A percentile compares a stretch with the other conserved stretches of the same genome.
These are phyloP conservation scores for Wickerhamiella azymoides DNA, from an alignment of 805 yeast genomes.

Conservation along the genomic window DNA sequence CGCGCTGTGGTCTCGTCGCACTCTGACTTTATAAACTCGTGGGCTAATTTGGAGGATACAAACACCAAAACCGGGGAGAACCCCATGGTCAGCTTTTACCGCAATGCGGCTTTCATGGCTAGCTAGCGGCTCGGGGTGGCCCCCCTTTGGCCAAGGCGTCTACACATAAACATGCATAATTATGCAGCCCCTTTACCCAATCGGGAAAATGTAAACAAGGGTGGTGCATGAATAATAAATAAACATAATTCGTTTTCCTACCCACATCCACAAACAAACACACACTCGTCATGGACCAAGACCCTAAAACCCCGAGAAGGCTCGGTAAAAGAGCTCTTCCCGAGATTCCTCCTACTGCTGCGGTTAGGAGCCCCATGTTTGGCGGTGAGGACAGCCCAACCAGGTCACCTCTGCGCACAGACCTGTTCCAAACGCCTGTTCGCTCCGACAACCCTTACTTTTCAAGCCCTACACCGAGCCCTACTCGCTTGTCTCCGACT, in stretches of 20 bases:
- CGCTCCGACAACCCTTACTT: slow-evolving; percentile 5
- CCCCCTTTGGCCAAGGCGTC: background rate
- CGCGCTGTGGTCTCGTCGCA: slow-evolving; percentile 42
- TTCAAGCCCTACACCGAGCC: slow-evolving; percentile 3
- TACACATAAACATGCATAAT: background rate
- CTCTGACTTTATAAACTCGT: slow-evolving; percentile 45
- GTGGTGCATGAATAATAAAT: background rate
- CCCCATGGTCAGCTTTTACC: slow-evolving; percentile 67
- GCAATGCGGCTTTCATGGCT: slow-evolving; percentile 48
- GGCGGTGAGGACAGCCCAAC: background rate
- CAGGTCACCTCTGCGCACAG: slow-evolving; percentile 1
- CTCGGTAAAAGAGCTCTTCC: slow-evolving; percentile 5
- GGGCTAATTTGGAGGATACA: slow-evolving; percentile 60
- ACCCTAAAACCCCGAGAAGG: background rate
- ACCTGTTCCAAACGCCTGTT: slow-evolving; percentile 1
- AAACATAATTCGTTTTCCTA: background rate
- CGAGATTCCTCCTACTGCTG: slow-evolving; percentile 5
- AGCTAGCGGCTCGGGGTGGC: background rate
- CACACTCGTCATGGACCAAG: background rate
- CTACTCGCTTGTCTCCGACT: slow-evolving; percentile 1
- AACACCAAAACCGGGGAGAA: slow-evolving; percentile 66
- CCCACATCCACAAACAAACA: background rate
- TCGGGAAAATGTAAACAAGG: slow-evolving; percentile 3
- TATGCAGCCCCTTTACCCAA: background rate
- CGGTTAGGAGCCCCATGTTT: slow-evolving; percentile 1